Evolutionary conservation across 2,329 filamentous ascomycete species (phyloP), one percentile per base, ranked within the genome.

Genomic region (Epichloe aotearoae): DNA sequence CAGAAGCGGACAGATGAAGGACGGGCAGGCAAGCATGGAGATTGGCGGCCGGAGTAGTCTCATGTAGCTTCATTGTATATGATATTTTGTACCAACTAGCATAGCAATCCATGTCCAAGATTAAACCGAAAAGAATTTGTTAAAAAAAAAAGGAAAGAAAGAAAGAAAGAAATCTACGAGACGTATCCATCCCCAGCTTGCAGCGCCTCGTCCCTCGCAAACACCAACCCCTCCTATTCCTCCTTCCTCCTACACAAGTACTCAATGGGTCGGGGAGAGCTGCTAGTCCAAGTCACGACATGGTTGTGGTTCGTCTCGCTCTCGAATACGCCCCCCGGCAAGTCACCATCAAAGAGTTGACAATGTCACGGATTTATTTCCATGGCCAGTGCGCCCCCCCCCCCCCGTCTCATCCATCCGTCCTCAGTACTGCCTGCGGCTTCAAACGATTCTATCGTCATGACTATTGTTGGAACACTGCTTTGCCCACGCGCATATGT

Each of bases 1-100:
- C 0, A 77, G 93, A 58, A 95, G 90, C 66, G 93, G 93, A 7
- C 90, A 97, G 72, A 89, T 98, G 88, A 88, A 83, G 53, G 91
- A 86, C 66, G 93, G 93, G 2, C 88, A 97, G 68, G 89, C 86
- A 0, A 86, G 85, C 51, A 94, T 83, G 66, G 93, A 97, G 68
- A 82, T 98, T 69, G 93, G 93, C 7, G 93, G 90, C 14, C 75
- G 93, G 63, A 91, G 85, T 59, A 97, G 89, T 69, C 73, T 98
- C 68, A 97, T 97, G 93, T 96, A 69, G 47, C 37, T 4, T n/a
- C 10, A 39, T 11, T 42, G 7, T 19, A 19, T 47, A 30, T 58
- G 54, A 30, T 50, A 19, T 19, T 40, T 10, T 10, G 38, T 19
- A 40, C 38, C 38, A 17, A 5, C 17, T 19, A 19, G 38, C 17